Conservation (phyloP, 495 filamentous ascomycete species). For the Aspergillus homomorphus region DNA sequence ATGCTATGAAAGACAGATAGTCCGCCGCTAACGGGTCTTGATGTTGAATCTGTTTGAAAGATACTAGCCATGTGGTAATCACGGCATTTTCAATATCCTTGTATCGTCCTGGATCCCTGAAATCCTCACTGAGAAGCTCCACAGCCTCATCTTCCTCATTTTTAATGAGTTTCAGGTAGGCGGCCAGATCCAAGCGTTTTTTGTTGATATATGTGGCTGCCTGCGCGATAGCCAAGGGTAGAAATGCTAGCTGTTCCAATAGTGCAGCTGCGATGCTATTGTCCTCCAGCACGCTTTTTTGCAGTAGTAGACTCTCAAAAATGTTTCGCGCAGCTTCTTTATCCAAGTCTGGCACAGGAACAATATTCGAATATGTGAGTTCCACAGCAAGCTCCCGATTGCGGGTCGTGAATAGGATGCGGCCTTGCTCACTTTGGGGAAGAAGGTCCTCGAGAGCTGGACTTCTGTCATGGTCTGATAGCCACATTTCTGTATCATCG, state of each 20-base stretch:
- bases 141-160: slow-evolving; percentile 34
- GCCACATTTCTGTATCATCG: slow-evolving; percentile 36
- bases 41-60: slow-evolving; percentile 44
- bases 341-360: slow-evolving; percentile 28
- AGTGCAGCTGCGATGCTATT: slow-evolving; percentile 13
- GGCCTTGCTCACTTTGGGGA: slow-evolving; percentile 28
- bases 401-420: slow-evolving; percentile 41
- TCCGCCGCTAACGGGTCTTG: slow-evolving; percentile 27
- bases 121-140: slow-evolving; percentile 47
- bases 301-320: slow-evolving; percentile 24
- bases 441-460: slow-evolving; percentile 21
- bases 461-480: neutral
- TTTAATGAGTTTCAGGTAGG: slow-evolving; percentile 43
- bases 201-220: slow-evolving; percentile 45
- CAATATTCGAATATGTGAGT: slow-evolving; percentile 18
- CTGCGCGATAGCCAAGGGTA: slow-evolving; percentile 43
- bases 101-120: slow-evolving; percentile 44
- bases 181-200: slow-evolving; percentile 30
- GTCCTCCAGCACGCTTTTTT: slow-evolving; percentile 23
- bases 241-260: slow-evolving; percentile 26
- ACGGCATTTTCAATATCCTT: slow-evolving; percentile 44
- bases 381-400: slow-evolving; percentile 24
- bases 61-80: slow-evolving; percentile 52
- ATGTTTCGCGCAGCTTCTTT: slow-evolving; percentile 18
- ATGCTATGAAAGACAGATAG: slow-evolving; percentile 40